phyloP scores from a whole-genome alignment of 495 filamentous ascomycete genomes.

The Hypomontagnella submonticulosa region DNA sequence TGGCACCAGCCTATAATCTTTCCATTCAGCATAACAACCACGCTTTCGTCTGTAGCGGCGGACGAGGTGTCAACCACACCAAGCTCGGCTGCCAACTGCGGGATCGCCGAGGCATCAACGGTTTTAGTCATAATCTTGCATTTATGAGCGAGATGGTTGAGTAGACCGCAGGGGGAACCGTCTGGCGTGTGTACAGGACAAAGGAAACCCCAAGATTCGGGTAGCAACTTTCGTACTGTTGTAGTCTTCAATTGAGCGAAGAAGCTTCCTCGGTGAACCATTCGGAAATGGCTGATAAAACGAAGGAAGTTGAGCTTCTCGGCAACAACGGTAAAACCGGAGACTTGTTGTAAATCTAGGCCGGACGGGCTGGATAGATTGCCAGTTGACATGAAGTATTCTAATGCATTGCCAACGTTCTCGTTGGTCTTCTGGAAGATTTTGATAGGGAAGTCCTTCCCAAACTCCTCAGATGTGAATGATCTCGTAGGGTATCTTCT shows the following conservation, averaged over 20 bases:
- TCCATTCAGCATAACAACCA: constrained; percentile 90
- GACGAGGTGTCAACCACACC: constrained; percentile 79
- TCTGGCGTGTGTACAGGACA: constrained; percentile 98
- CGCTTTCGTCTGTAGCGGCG: constrained; percentile 78
- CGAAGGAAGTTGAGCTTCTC: constrained; percentile 99
- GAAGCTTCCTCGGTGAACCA: constrained; percentile 98
- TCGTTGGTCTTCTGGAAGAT: constrained; percentile 85
- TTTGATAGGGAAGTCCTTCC: constrained; percentile 79
- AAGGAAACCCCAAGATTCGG: constrained; percentile 97
- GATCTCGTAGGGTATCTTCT: constrained; percentile 67
- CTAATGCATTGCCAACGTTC: constrained; percentile 83
- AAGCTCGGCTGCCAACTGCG: constrained; percentile 76
- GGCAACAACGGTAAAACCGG: constrained; percentile 94
- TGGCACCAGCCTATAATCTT: constrained; percentile 89
- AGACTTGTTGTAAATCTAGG: constrained; percentile 91
- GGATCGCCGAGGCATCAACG: constrained; percentile 76
- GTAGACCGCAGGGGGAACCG: constrained; percentile 90
- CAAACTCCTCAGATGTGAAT: constrained; percentile 77
- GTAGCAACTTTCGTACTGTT: constrained; percentile 91
- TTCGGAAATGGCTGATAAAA: constrained; percentile 98
- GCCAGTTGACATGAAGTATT: constrained; percentile 96
- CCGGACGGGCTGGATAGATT: constrained; percentile 91
- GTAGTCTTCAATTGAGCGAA: constrained; percentile 98
- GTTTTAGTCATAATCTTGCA: constrained; percentile 83
- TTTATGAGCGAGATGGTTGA: constrained; percentile 96